Evolutionary conservation across 192 early-diverging fungal genomes (phyloP), one percentile per base, ranked within the genome.

Genomic region (Umbelopsis ramanniana): DNA sequence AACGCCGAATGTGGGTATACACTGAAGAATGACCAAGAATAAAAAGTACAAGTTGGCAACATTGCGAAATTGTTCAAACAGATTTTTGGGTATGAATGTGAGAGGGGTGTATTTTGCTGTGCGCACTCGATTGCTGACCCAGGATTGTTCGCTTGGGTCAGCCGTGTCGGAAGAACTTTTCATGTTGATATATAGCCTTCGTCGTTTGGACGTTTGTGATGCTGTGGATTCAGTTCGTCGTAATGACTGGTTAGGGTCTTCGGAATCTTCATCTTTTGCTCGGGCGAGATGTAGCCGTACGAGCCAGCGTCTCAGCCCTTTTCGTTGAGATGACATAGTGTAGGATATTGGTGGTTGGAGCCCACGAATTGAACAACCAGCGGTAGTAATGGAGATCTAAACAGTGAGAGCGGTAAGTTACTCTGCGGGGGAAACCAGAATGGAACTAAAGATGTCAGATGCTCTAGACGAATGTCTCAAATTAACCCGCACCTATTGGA

Each of bases 11-110:
- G 80, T 70, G 0, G 85, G 85, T 29, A 81, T 76, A 21, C 89
- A 84, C 81, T 97, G 96, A 53, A 98, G 84, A 37, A 96, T 86
- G 5, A 96, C 93, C 33, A 98, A 74, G 67, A 92, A 91, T 55
- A 97, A 78, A 77, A 99, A 99, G 79, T 97, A 99, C 35, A 98
- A 86, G 79, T 99, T 99, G 53, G 97, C 98, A 8, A 97, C 86
- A 46, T 90, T 88, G 9, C 94, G 91, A 80, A 99, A 99, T 84
- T 99, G 97, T 87, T 98, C 96, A 78, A 94, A 93, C 69, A 99
- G 76, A 72, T 98, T 98, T 77, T 96, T 97, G 21, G 97, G 97
- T 17, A 99, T 78, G 81, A 98, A 99, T 0, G 92, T 91, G 12
- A 94, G 55, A 6, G 92, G 76, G 7, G 94, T 94, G 85, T 99